Evolutionary conservation across 352 stramenopile genomes (phyloP), one percentile per base, ranked within the genome.

Genomic region (Pythium sukuiense): DNA sequence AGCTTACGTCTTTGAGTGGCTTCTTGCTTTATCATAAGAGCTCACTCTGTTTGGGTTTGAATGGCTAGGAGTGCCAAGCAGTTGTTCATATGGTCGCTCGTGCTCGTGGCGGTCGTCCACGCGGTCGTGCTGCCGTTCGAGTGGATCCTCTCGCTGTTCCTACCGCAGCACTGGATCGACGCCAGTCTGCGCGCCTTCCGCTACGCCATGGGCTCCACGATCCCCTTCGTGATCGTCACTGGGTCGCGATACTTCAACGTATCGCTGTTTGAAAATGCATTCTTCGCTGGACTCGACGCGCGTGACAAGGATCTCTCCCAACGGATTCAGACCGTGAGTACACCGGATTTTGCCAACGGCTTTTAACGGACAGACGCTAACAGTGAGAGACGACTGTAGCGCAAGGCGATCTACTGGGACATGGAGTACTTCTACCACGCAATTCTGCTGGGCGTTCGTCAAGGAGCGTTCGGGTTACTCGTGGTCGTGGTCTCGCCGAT

Each of bases 351-450:
- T 35, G 32, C 32, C 8, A 8, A 35, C 32, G 32, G 32, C 32
- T 35, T 35, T 8, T 3, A 35, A 35, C 8, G 7, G 2, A 20
- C 46, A 18, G 46, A 35, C 26, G 26, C n/a, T 26, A 24, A 61
- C 14, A 50, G 20, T 12, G 18, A 52, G 29, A 43, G 55, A 30
- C 56, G n/a, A 57, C 26, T 45, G n/a, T 70, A 59, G 55, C 77
- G 70, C 79, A 78, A 79, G 78, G 77, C 80, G 4, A 80, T 89
- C 55, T 88, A 85, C 59, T 92, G 81, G 83, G 83, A 92, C 56
- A 81, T 73, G 81, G 83, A 92, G 67, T 90, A 92, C 61, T 69
- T 85, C 13, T 68, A 65, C 32, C 83, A 92, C 57, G 53, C 83
- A 5, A 50, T 79, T 48, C 55, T 75, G n/a, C 80, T 85, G 26